These are phyloP conservation scores for Solanum clarkiae DNA, from an alignment of 257 asterid species.

Conservation along the genomic window DNA sequence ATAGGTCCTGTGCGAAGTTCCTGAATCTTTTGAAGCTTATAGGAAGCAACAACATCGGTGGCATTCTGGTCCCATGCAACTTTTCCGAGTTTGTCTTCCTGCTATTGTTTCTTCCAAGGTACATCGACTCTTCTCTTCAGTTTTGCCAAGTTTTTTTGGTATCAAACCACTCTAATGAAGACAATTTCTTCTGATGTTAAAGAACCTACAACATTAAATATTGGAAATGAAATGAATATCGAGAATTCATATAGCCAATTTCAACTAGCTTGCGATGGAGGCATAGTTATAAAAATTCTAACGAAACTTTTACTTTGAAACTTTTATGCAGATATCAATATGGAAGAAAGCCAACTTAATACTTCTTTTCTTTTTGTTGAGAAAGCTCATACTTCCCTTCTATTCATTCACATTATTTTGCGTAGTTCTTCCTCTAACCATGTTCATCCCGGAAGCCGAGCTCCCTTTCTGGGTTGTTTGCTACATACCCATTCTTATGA, in stretches of 20 bases:
- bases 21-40: constrained; percentile 66
- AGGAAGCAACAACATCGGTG: constrained; percentile 70
- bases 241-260: neutral
- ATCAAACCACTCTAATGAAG: neutral
- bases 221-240: neutral
- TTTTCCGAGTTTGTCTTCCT: constrained; percentile 57
- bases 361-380: constrained; percentile 47
- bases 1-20: constrained; percentile 63
- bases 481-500: constrained; percentile 49
- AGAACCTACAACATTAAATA: neutral
- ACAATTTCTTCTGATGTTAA: neutral
- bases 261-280: neutral
- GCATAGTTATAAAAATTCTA: neutral
- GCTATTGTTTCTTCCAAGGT: constrained; percentile 53
- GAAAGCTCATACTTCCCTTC: constrained; percentile 69
- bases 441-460: constrained; percentile 58
- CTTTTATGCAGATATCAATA: constrained; percentile 33
- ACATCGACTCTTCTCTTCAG: neutral
- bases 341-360: constrained; percentile 66
- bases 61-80: constrained; percentile 87
- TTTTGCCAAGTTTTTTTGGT: neutral
- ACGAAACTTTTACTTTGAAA: neutral
- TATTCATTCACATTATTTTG: constrained; percentile 67
- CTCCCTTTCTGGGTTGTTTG: constrained; percentile 57
- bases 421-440: constrained; percentile 50